phyloP scores from a whole-genome alignment of 116 monocot species.

The Dioscorea cayenensis region DNA sequence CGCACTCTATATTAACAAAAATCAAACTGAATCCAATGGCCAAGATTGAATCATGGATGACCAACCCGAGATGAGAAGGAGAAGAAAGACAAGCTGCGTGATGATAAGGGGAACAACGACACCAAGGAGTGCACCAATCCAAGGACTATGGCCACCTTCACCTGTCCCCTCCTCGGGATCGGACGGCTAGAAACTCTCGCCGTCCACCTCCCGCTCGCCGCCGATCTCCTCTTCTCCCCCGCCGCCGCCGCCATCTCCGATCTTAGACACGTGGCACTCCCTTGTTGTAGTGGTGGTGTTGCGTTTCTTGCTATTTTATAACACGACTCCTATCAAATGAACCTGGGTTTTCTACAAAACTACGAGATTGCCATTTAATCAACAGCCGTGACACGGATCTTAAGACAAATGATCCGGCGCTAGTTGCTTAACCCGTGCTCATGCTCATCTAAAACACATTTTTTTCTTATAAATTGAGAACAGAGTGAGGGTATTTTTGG shows the following conservation, averaged over 20 bases:
- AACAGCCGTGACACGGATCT: no score
- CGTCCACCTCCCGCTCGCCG: neutral
- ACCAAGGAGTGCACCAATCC: neutral
- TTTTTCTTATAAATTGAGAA: no score
- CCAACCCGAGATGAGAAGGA: neutral
- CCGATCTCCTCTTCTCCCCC: neutral
- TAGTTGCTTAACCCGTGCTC: no score
- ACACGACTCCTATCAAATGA: no score
- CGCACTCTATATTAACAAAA: neutral
- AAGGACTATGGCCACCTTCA: constrained; percentile 14
- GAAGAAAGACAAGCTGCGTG: neutral
- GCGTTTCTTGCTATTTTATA: no score
- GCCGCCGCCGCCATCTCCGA: neutral
- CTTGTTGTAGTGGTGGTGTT: no score
- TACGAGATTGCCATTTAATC: no score
- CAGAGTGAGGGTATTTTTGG: no score
- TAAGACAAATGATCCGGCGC: no score
- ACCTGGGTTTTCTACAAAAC: no score
- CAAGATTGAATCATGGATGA: neutral
- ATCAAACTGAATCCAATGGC: neutral
- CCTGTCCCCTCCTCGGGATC: constrained; percentile 12
- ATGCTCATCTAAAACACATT: no score
- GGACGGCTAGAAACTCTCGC: neutral
- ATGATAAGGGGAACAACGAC: neutral
- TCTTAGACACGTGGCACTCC: no score